Evolutionary conservation across 2,329 filamentous ascomycete species (phyloP), one percentile per base, ranked within the genome.

Genomic region (Daldinia eschscholtzii): DNA sequence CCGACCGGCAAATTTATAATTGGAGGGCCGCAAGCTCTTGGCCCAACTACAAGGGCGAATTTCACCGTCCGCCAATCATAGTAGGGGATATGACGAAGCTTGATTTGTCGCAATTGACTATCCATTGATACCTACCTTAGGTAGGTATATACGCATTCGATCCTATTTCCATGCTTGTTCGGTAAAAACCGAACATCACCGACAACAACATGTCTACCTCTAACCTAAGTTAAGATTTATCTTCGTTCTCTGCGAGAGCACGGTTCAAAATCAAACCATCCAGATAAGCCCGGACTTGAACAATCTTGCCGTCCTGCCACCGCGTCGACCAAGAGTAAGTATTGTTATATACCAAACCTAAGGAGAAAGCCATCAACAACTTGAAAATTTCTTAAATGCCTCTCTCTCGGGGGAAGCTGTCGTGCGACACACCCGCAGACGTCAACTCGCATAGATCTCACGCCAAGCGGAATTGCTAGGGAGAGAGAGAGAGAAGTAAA

Each of bases 1-100:
- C 59, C 30, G 41, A 41, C 59, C 64, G 64, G 64, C 59, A 67
- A 63, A 50, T 67, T 56, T 63, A 42, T 67, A 57, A 69, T 69
- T 69, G 67, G 67, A 61, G 62, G 62, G 46, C 28, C 39, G 7
- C 35, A 6, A 28, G 33, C 50, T 67, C 66, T 68, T 68, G 66
- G 66, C 62, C 62, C 55, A 39, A 39, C 28, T 35, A 35, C 7
- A 55, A 46, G 50, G 26, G 37, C 57, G 13, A 13, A 46, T 44
- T 33, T 59, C 23, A 28, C 13, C 39, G 10, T 48, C 20, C 37
- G 30, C 67, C 57, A 66, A 66, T 69, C 59, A 53, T 13, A 20
- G n/a, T 3, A 23, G n/a, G 2, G 35, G 50, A 63, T 42, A 35
- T 57, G 28, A 23, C 28, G 42, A 33, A 33, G 23, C 15, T 48